Conservation (phyloP, 1,284 basidiomycete genomes). For the Anthracocystis walkeri region DNA sequence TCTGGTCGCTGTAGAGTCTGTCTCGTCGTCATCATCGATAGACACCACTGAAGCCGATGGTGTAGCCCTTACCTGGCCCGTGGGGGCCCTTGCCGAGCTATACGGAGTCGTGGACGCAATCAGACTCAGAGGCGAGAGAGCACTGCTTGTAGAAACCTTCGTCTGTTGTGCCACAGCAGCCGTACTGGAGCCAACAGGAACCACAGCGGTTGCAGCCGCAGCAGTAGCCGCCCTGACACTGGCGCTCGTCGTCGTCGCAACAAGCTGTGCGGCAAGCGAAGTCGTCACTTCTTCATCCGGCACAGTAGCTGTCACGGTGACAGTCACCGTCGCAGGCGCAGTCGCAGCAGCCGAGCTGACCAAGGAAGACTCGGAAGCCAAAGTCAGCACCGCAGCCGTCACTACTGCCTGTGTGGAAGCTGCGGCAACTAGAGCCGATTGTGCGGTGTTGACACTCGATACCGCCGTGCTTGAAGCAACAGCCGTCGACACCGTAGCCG, state of each 20-base stretch:
- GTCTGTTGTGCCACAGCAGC: neutral
- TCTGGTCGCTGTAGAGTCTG: neutral
- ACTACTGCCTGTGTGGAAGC: constrained; percentile 9
- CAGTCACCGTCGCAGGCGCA: neutral
- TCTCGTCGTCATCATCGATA: constrained; percentile 1
- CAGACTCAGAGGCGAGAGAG: neutral
- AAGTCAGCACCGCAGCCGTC: constrained; percentile 6
- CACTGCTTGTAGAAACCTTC: neutral
- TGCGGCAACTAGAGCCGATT: constrained; percentile 10
- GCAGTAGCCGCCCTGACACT: neutral
- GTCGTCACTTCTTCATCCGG: neutral
- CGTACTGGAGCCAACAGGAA: neutral
- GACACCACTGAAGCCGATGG: neutral
- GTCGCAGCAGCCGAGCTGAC: neutral
- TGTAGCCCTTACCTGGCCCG: neutral
- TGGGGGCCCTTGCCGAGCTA: neutral
- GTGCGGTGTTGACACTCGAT: neutral
- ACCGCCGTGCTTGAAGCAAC: neutral
- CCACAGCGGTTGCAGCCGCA: neutral
- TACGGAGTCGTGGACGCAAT: constrained; percentile 11
- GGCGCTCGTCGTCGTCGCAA: neutral
- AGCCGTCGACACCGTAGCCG: neutral
- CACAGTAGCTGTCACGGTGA: constrained; percentile 9
- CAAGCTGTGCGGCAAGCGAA: neutral
- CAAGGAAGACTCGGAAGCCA: neutral